Base-by-base conservation (phyloP, 257 asterid species). In the Lycium ferocissimum region DNA sequence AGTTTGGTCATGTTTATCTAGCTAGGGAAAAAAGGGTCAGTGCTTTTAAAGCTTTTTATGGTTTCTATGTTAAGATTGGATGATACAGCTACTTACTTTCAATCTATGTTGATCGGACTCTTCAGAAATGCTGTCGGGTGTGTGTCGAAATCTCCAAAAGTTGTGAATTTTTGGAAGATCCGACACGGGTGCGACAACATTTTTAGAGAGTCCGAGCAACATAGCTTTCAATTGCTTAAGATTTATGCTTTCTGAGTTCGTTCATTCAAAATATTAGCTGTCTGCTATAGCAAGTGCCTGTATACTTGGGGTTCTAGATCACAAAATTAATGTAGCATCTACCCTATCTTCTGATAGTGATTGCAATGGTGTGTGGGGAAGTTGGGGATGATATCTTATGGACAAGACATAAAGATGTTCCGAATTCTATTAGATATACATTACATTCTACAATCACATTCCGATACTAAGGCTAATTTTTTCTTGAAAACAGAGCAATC, bases 1-100 rank as follows among this genome's bases (percentile, higher is more conserved):
- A 95, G 88, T 95, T 95, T 87, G 98, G 98, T 8, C 98, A 95
- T 84, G 98, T 95, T 59, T 95, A 94, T 88, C 89, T 95, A 53
- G 96, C 98, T 17, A 93, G 93, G 90, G 98, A 95, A 83, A 95
- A 93, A 88, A 94, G 89, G 97, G 98, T 92, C 7, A 53, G 65
- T 33, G 14, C 65, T 78, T 22, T 40, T 26, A 3, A 33, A 53
- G 3, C 20, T 17, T 51, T 26, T 53, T 14, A 51, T 51, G 7
- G 73, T 33, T 33, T 33, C 40, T 33, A 33, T 14, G 58, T 26
- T 22, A 26, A 26, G 33, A 26, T 0, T 26, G 33, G 33, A 26
- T 26, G 33, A 26, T 26, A 26, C 33, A 26, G 33, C 33, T 26
- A 26, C 33, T 26, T 26, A 26, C 33, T 26, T 26, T 26, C n/a